A percentile compares a stretch with the other conserved stretches of the same genome.
These are phyloP conservation scores for Xerocomus minutiporus DNA, from an alignment of 1,284 basidiomycete genomes.

Conservation along the genomic window DNA sequence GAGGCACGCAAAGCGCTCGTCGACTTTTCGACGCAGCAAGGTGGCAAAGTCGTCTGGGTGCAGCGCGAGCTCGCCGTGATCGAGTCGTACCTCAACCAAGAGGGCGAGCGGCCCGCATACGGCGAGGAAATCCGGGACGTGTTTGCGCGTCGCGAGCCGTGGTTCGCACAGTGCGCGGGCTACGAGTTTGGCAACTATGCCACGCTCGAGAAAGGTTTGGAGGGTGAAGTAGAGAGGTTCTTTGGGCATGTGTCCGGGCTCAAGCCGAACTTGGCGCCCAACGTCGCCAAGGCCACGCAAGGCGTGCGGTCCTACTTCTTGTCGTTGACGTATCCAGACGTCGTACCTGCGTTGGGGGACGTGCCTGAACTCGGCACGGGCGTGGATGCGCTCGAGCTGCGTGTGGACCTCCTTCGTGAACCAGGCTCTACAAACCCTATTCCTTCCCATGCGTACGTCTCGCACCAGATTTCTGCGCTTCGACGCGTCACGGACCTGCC, in stretches of 20 bases:
- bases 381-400: slow-evolving; percentile 88
- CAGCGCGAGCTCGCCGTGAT: too few species aligned
- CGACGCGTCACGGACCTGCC: slow-evolving; percentile 79
- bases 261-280: slow-evolving; percentile 61
- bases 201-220: too few species aligned
- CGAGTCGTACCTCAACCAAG: too few species aligned
- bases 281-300: slow-evolving; percentile 39
- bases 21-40: too few species aligned
- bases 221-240: slow-evolving; percentile 76
- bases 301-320: slow-evolving; percentile 84
- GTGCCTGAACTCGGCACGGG: slow-evolving; percentile 79
- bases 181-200: too few species aligned
- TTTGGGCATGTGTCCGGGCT: slow-evolving; percentile 86
- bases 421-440: slow-evolving; percentile 43
- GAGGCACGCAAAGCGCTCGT: too few species aligned
- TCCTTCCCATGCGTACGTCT: slow-evolving; percentile 73
- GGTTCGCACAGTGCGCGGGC: too few species aligned
- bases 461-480: slow-evolving; percentile 77
- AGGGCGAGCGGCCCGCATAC: too few species aligned
- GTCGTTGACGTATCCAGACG: slow-evolving; percentile 87
- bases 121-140: too few species aligned
- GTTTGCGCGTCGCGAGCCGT: too few species aligned
- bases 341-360: slow-evolving; percentile 65
- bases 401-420: slow-evolving; percentile 83
- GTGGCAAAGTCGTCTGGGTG: too few species aligned